Evolutionary conservation across 768 basidiomycete genomes (phyloP), one percentile per base, ranked within the genome.

Genomic region (Suillus placidus): DNA sequence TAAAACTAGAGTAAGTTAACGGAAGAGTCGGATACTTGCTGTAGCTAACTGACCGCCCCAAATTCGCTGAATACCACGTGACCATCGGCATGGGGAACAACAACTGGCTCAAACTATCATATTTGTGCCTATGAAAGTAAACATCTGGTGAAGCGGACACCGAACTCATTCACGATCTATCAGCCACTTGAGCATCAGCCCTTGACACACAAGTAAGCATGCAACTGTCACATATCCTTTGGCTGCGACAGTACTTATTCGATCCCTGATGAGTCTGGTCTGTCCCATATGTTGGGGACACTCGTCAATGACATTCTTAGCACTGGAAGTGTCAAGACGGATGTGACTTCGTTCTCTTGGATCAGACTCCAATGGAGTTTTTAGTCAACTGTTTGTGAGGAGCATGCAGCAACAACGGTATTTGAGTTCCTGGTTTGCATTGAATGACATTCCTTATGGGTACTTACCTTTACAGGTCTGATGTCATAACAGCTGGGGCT

Each of bases 391-490:
- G 81, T 38, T 88, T 9, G 81, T 99, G 67, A 94, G 92, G 81
- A 92, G 88, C 70, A 99, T 99, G 80, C 96, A 99, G 79, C 86
- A 95, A 64, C 99, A 98, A 77, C 80, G 92, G 91, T 90, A 56
- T 38, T 82, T 74, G n/a, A 23, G 66, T 38, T 40, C 32, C 42
- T 32, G 16, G 61, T 37, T 42, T 18, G 38, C 26, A 23, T n/a
- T n/a, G n/a, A n/a, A n/a, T n/a, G n/a, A n/a, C n/a, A n/a, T 55
- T 23, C 26, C 23, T 58, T 35, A 61, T 63, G 26, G 26, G 26
- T 26, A 26, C 26, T 26, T 26, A 26, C 1, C n/a, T 12, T 62
- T 58, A 63, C 68, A 91, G 95, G 38, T 38, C 13, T 14, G 38
- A 38, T 38, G 26, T 26, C 26, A 26, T 26, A 26, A 26, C 26